Conservation (phyloP, 2,329 filamentous ascomycete species). For the Claviceps capensis region DNA sequence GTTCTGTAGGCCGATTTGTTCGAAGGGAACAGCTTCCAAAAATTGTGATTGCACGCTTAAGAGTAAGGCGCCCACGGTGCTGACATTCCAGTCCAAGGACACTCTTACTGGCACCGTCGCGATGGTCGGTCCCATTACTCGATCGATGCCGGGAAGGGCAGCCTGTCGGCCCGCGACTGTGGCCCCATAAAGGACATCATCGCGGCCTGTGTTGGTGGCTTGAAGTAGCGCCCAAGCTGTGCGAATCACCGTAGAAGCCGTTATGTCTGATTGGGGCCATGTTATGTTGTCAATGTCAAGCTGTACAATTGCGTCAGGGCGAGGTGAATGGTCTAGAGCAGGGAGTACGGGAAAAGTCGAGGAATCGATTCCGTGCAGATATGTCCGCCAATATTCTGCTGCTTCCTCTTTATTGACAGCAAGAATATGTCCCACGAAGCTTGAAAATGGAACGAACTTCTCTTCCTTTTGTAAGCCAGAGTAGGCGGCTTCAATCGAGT, state of each 20-base stretch:
- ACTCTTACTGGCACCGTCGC: slow-evolving; percentile 29
- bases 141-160: slow-evolving; percentile 10
- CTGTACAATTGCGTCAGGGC: slow-evolving; percentile 25
- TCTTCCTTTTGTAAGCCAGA: not conserved
- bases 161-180: slow-evolving; percentile 26
- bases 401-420: not conserved
- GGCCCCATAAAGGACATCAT: slow-evolving; percentile 28
- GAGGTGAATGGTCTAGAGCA: slow-evolving; percentile 27
- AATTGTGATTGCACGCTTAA: slow-evolving; percentile 7
- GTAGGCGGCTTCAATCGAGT: slow-evolving; percentile 15
- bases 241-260: slow-evolving; percentile 6
- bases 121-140: slow-evolving; percentile 18
- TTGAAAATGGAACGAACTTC: slow-evolving; percentile 18
- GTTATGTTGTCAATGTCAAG: not conserved
- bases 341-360: slow-evolving; percentile 25
- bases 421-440: slow-evolving; percentile 5
- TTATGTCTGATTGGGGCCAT: slow-evolving; percentile 12
- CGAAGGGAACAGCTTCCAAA: slow-evolving; percentile 9
- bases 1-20: slow-evolving; percentile 6
- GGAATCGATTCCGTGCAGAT: not conserved
- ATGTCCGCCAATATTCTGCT: not conserved
- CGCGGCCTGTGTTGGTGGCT: slow-evolving; percentile 27
- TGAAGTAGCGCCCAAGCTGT: slow-evolving; percentile 38
- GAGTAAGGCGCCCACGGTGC: slow-evolving; percentile 4
- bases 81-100: slow-evolving; percentile 14